phyloP scores from a whole-genome alignment of 2,329 filamentous ascomycete species.

The Fusarium albosuccineum region DNA sequence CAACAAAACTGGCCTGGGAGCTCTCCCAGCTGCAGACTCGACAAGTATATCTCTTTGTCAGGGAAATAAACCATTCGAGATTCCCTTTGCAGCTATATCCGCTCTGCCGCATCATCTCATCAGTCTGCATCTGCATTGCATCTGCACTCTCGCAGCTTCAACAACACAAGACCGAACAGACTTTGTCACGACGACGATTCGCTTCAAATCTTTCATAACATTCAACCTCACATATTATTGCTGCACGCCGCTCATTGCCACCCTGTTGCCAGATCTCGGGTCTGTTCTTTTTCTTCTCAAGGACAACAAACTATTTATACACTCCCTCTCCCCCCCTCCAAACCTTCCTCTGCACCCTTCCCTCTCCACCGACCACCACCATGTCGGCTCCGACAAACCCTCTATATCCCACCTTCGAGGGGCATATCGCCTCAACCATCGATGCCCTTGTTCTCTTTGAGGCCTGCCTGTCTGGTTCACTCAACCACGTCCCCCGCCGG shows the following conservation, averaged over 20 bases:
- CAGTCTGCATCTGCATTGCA: not conserved
- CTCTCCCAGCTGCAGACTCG: not conserved
- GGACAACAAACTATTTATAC: too few species aligned
- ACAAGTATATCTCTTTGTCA: too few species aligned
- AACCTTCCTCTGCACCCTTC: too few species aligned
- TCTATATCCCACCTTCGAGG: conserved; percentile 75
- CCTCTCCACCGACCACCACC: not conserved
- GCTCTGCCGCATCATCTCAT: not conserved
- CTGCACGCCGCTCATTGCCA: not conserved
- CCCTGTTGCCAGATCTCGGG: not conserved
- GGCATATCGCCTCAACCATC: conserved; percentile 75
- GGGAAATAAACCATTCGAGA: not conserved
- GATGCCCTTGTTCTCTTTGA: conserved; percentile 88
- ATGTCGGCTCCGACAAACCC: conserved; percentile 49
- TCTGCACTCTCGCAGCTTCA: too few species aligned
- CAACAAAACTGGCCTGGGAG: not conserved
- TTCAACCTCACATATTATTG: not conserved
- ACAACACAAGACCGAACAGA: too few species aligned
- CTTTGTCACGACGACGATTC: not conserved
- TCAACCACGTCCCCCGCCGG: conserved; percentile 83
- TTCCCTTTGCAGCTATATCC: not conserved
- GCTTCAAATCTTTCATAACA: not conserved
- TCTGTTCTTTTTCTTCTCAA: not conserved
- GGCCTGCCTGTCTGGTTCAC: conserved; percentile 76
- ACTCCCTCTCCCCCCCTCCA: too few species aligned